These are phyloP conservation scores for Xylaria sp. DNA, from an alignment of 2,329 filamentous ascomycete species.

Conservation along the genomic window DNA sequence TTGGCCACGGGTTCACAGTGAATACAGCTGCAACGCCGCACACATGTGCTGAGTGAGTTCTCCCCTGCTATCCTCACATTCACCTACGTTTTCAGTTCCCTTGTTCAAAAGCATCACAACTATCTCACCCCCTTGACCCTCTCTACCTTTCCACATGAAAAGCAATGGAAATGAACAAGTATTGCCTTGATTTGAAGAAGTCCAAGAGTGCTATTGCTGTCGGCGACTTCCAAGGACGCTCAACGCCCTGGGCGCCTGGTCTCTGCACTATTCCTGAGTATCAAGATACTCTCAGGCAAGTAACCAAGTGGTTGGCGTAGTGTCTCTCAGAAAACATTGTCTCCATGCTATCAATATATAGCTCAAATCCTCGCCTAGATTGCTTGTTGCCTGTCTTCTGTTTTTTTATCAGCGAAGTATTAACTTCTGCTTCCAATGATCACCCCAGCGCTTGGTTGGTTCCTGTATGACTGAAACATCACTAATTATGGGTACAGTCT, in stretches of 20 bases:
- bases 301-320: slow-evolving; percentile 3
- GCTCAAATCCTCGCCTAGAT: neutral
- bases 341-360: neutral
- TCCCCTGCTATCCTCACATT: slow-evolving; percentile 4
- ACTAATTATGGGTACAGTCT: slow-evolving; percentile 20
- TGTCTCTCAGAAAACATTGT: neutral
- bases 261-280: slow-evolving; percentile 14
- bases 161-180: slow-evolving; percentile 11
- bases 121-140: neutral
- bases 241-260: slow-evolving; percentile 6
- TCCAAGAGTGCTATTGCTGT: slow-evolving; percentile 8
- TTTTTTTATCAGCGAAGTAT: neutral
- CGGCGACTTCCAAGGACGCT: neutral
- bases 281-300: slow-evolving; percentile 28
- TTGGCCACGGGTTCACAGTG: neutral
- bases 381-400: neutral
- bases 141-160: neutral
- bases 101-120: slow-evolving; percentile 11
- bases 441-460: neutral
- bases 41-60: slow-evolving; percentile 18
- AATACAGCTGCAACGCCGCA: neutral
- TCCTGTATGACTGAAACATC: neutral
- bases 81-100: slow-evolving; percentile 2
- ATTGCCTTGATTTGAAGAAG: slow-evolving; percentile 2
- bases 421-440: neutral